Percentiles rank a stretch among this genome's conserved stretches.
Conservation (phyloP, 371 early-diverging fungal genomes). For the Mucor saturninus region DNA sequence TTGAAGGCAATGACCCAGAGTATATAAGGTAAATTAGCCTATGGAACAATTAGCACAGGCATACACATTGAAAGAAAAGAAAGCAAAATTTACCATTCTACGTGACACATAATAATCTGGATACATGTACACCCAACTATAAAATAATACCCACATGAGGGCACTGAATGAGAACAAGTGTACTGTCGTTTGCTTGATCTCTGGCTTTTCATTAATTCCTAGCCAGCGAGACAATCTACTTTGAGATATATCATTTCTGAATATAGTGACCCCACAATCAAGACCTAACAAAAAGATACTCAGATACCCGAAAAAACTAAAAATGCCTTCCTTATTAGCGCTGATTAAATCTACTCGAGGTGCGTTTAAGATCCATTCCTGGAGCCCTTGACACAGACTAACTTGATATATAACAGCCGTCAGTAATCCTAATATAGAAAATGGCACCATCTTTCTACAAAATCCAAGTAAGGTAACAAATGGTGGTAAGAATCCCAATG, state of each 20-base stretch:
- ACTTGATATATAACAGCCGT: conserved; percentile 69
- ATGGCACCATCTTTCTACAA: conserved; percentile 39
- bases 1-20: conserved; percentile 78
- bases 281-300: conserved; percentile 79
- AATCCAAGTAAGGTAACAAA: conserved; percentile 64
- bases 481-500: conserved; percentile 85
- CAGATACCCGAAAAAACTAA: conserved; percentile 82
- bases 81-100: conserved; percentile 58
- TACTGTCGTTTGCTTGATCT: conserved; percentile 7
- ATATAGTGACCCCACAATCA: conserved; percentile 58
- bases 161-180: conserved; percentile 24
- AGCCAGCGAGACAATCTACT: conserved; percentile 9
- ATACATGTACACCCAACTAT: conserved; percentile 23
- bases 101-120: conserved; percentile 59
- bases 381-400: conserved; percentile 59
- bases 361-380: conserved; percentile 79
- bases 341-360: conserved; percentile 79
- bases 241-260: conserved; percentile 17
- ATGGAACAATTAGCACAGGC: conserved; percentile 6
- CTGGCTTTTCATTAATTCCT: not conserved
- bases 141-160: conserved; percentile 42
- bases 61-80: not conserved
- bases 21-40: conserved; percentile 80
- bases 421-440: conserved; percentile 50
- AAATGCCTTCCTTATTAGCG: conserved; percentile 93